Percentiles rank a stretch among this genome's conserved stretches.
Conservation (phyloP, 73 alveolate genomes). For the Effrenium voratum region DNA sequence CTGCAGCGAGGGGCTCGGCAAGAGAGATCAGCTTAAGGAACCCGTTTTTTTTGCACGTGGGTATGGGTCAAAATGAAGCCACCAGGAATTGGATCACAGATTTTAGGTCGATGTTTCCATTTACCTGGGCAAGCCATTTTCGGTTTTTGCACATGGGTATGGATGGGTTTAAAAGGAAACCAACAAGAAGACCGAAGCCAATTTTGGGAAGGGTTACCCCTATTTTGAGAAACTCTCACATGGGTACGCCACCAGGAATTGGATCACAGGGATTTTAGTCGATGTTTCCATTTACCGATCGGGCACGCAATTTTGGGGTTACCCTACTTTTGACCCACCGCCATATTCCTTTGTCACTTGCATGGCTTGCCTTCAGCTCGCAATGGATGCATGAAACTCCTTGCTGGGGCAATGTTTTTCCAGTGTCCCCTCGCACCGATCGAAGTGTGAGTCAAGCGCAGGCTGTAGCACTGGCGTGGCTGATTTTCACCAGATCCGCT, state of each 20-base stretch:
- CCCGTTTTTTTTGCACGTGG: background rate
- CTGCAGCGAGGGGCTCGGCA: background rate
- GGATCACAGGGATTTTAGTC: background rate
- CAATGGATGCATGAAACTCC: background rate
- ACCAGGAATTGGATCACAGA: too few species aligned
- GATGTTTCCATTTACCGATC: background rate
- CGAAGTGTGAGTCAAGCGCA: background rate
- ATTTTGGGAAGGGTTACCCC: too few species aligned
- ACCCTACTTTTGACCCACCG: background rate
- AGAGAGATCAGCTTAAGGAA: background rate
- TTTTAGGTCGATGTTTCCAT: background rate
- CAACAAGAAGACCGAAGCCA: background rate
- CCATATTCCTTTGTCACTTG: background rate
- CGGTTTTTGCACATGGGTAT: background rate
- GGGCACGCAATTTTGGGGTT: background rate
- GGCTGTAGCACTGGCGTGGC: slow-evolving; percentile 70
- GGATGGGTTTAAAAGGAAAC: background rate
- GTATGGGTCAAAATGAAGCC: background rate
- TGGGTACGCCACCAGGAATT: background rate
- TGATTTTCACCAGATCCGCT: slow-evolving; percentile 50
- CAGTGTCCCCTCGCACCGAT: background rate
- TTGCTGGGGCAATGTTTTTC: background rate
- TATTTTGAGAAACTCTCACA: too few species aligned
- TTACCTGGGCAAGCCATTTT: background rate
- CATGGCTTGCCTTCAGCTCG: background rate